These are phyloP conservation scores for Barnettozyma pratensis DNA, from an alignment of 805 yeast species.

Conservation along the genomic window DNA sequence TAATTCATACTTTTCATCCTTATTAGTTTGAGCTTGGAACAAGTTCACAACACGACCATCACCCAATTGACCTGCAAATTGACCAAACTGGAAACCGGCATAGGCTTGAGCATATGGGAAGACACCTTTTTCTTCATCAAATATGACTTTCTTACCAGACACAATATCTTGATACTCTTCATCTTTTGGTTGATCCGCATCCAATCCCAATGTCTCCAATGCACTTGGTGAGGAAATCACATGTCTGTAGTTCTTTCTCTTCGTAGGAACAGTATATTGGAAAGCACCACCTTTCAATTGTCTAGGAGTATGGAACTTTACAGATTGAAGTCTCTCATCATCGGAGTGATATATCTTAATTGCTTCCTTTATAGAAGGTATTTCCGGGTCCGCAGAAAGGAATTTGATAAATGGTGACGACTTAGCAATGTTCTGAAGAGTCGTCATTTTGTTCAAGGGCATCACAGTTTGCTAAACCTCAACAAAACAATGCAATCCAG, in stretches of 20 bases:
- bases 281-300: slow-evolving; percentile 56
- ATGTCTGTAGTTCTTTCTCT: slow-evolving; percentile 45
- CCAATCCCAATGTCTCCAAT: slow-evolving; percentile 54
- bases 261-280: slow-evolving; percentile 69
- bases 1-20: slow-evolving; percentile 43
- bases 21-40: slow-evolving; percentile 56
- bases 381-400: slow-evolving; percentile 24
- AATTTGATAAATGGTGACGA: slow-evolving; percentile 11
- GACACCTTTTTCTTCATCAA: slow-evolving; percentile 31
- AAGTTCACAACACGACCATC: slow-evolving; percentile 88
- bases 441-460: slow-evolving; percentile 6
- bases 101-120: slow-evolving; percentile 88
- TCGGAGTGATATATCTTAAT: slow-evolving; percentile 22
- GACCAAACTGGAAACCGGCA: slow-evolving; percentile 96
- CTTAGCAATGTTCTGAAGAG: slow-evolving; percentile 9
- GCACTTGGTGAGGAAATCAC: slow-evolving; percentile 59
- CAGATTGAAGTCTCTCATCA: slow-evolving; percentile 15
- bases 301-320: slow-evolving; percentile 46
- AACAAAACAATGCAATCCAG: too few species aligned
- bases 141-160: slow-evolving; percentile 50
- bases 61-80: slow-evolving; percentile 95
- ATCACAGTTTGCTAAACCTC: neutral
- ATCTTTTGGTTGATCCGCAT: slow-evolving; percentile 31
- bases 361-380: slow-evolving; percentile 29
- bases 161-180: slow-evolving; percentile 48